A percentile compares a stretch with the other conserved stretches of the same genome.
phyloP scores from a whole-genome alignment of 805 yeast genomes.

The Cyberlindnera bimundalis region DNA sequence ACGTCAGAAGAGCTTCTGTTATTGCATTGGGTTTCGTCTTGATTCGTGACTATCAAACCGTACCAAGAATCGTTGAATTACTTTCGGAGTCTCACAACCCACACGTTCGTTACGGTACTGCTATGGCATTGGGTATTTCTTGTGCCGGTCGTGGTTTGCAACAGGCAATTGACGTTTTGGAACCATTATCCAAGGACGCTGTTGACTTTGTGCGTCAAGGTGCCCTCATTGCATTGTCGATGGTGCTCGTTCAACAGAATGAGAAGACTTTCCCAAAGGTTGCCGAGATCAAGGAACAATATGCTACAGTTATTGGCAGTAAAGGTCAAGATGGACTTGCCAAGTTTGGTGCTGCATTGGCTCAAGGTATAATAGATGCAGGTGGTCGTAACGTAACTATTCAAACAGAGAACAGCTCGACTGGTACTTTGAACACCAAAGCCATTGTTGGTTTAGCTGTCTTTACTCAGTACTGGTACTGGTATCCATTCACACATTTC shows the following conservation, averaged over 20 bases:
- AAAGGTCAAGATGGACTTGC: conserved; percentile 97
- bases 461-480: conserved; percentile 94
- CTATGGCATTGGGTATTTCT: conserved; percentile 93
- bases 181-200: conserved; percentile 88
- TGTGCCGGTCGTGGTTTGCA: conserved; percentile 92
- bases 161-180: conserved; percentile 87
- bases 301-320: conserved; percentile 71
- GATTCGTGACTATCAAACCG: conserved; percentile 85
- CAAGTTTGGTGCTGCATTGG: conserved; percentile 94
- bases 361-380: conserved; percentile 97
- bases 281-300: conserved; percentile 66
- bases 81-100: conserved; percentile 94
- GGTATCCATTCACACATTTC: conserved; percentile 97
- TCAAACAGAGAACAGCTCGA: conserved; percentile 80
- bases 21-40: conserved; percentile 87
- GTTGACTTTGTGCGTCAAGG: conserved; percentile 98
- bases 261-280: conserved; percentile 81
- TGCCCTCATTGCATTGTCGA: conserved; percentile 85
- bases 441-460: conserved; percentile 90
- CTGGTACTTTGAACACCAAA: conserved; percentile 85
- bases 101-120: conserved; percentile 97
- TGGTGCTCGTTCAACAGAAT: conserved; percentile 87
- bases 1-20: conserved; percentile 95
- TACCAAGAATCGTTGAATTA: conserved; percentile 92
- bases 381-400: conserved; percentile 98